A percentile compares a stretch with the other conserved stretches of the same genome.
These are phyloP conservation scores for Fusarium chaquense DNA, from an alignment of 2,329 filamentous ascomycete species.

Conservation along the genomic window DNA sequence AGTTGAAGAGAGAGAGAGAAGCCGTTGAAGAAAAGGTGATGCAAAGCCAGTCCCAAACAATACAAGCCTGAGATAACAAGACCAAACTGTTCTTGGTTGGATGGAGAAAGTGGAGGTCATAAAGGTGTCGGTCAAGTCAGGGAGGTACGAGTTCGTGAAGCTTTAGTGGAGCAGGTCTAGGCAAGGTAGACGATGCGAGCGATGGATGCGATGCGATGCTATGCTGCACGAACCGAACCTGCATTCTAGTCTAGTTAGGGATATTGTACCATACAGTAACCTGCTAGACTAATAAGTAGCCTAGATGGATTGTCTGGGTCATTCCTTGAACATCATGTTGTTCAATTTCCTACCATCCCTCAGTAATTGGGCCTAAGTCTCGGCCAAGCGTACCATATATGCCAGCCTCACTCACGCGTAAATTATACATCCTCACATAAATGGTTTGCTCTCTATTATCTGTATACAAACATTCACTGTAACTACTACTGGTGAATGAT, in stretches of 20 bases:
- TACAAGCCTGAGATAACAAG: slow-evolving; percentile 21
- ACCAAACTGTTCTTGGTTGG: slow-evolving; percentile 22
- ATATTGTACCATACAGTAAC: neutral
- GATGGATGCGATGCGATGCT: slow-evolving; percentile 17
- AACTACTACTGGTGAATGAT: slow-evolving; percentile 15
- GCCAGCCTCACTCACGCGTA: neutral
- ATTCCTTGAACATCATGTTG: neutral
- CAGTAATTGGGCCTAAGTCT: neutral
- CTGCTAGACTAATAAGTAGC: neutral
- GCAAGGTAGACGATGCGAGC: slow-evolving; percentile 10
- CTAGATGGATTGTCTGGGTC: slow-evolving; percentile 4
- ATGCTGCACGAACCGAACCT: slow-evolving; percentile 16
- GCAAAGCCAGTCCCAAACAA: slow-evolving; percentile 14
- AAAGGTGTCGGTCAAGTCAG: slow-evolving; percentile 16
- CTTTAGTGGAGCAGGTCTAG: slow-evolving; percentile 32
- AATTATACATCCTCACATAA: neutral
- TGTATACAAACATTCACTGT: neutral
- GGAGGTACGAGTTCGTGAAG: slow-evolving; percentile 19
- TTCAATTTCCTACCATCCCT: neutral
- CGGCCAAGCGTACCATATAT: neutral
- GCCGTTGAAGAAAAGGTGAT: slow-evolving; percentile 29
- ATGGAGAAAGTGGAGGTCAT: slow-evolving; percentile 29
- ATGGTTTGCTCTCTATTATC: neutral
- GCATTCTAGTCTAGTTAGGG: neutral
- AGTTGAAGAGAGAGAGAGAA: slow-evolving; percentile 24